Conservation (phyloP, 768 basidiomycete genomes). For the Pulveroboletus frians region DNA sequence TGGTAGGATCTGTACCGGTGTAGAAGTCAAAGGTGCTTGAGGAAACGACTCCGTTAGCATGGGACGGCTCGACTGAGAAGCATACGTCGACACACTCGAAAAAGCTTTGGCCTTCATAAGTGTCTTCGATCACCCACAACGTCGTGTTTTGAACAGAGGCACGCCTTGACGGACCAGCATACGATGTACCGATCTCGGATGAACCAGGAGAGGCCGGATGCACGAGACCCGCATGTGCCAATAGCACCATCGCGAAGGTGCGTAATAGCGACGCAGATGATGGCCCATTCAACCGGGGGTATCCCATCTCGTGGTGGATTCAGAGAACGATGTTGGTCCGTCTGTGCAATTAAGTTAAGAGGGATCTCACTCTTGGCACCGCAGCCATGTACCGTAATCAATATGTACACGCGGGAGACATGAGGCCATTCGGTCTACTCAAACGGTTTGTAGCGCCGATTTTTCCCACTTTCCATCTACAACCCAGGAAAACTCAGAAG, state of each 20-base stretch:
- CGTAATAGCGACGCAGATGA: conserved; percentile 12
- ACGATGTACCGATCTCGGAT: background rate
- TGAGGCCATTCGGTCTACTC: conserved; percentile 11
- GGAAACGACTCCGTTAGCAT: conserved; percentile 4
- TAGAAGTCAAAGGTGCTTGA: conserved; percentile 57
- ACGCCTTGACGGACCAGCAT: conserved; percentile 12
- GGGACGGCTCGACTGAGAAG: background rate
- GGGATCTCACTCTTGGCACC: conserved; percentile 4
- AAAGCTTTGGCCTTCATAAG: conserved; percentile 60
- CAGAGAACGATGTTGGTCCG: background rate
- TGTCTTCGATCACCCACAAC: conserved; percentile 65
- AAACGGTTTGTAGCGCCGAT: background rate
- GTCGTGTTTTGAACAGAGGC: conserved; percentile 31
- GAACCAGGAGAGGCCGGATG: conserved; percentile 1
- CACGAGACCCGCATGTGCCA: conserved; percentile 12
- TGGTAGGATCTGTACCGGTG: conserved; percentile 58
- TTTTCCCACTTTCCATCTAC: background rate
- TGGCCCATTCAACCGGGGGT: conserved; percentile 4
- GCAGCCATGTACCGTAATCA: conserved; percentile 16
- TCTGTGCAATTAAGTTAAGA: background rate
- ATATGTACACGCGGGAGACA: conserved; percentile 17
- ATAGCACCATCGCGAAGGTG: conserved; percentile 8
- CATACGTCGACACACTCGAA: conserved; percentile 52
- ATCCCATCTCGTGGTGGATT: conserved; percentile 14
- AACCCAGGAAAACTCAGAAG: background rate